A percentile compares a stretch with the other conserved stretches of the same genome.
Evolutionary conservation across 371 early-diverging fungal genomes (phyloP).

Genomic region (Apophysomyces variabilis): DNA sequence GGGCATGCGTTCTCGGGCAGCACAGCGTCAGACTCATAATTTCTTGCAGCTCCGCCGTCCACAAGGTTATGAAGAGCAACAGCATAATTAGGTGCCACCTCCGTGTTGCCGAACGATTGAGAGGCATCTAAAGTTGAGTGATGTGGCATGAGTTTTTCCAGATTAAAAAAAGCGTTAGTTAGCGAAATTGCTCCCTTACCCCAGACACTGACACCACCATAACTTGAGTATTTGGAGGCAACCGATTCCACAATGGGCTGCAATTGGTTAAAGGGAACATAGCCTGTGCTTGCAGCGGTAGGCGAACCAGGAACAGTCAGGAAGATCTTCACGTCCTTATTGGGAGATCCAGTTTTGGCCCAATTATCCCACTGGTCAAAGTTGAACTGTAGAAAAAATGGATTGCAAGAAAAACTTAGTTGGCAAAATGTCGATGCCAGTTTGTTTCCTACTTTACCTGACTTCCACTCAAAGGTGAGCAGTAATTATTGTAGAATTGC

Average conservation of each 20-base stretch:
- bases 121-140: slow-evolving; percentile 35
- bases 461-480: slow-evolving; percentile 20
- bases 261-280: slow-evolving; percentile 35
- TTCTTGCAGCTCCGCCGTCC: slow-evolving; percentile 12
- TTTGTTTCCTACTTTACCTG: slow-evolving; percentile 32
- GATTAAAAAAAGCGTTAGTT: no score
- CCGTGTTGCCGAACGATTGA: slow-evolving; percentile 43
- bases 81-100: slow-evolving; percentile 37
- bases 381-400: slow-evolving; percentile 30
- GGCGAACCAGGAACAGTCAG: slow-evolving; percentile 67
- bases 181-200: slow-evolving; percentile 21
- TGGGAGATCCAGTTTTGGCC: slow-evolving; percentile 62
- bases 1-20: slow-evolving; percentile 8
- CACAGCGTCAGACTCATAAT: background rate
- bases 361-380: slow-evolving; percentile 66
- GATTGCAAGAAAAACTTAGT: background rate
- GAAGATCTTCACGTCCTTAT: slow-evolving; percentile 62
- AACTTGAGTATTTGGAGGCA: slow-evolving; percentile 41
- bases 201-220: slow-evolving; percentile 71
- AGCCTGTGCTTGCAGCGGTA: slow-evolving; percentile 46
- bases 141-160: background rate
- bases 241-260: slow-evolving; percentile 32
- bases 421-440: background rate
- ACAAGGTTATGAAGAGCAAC: slow-evolving; percentile 35
- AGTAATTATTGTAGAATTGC: slow-evolving; percentile 58